A percentile compares a stretch with the other conserved stretches of the same genome.
Evolutionary conservation across 768 basidiomycete species (phyloP).

Genomic region (Xerocomus spinulosus): DNA sequence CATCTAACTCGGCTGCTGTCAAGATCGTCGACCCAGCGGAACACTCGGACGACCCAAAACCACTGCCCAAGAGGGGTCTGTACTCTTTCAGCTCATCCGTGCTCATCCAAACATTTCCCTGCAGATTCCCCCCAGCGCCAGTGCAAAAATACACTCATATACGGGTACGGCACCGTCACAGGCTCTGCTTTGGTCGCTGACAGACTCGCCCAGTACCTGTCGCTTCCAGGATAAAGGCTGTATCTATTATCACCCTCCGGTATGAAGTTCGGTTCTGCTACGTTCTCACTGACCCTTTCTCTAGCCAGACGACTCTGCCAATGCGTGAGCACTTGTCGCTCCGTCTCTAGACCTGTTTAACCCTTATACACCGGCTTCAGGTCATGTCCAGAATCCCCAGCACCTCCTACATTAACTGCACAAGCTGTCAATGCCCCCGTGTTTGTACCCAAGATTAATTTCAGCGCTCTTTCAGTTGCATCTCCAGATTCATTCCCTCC

Average conservation of each 20-base stretch:
- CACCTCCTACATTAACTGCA: conserved; percentile 42
- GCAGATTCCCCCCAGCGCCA: conserved; percentile 70
- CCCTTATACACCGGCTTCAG: conserved; percentile 21
- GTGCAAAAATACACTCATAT: conserved; percentile 88
- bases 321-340: conserved; percentile 28
- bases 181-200: background rate
- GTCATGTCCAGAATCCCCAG: conserved; percentile 43
- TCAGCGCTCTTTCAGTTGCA: conserved; percentile 33
- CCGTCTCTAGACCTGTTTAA: background rate
- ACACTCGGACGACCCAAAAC: conserved; percentile 37
- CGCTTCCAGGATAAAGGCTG: conserved; percentile 86
- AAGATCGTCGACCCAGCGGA: conserved; percentile 64
- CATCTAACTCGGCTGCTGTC: conserved; percentile 60
- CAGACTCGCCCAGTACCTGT: conserved; percentile 53
- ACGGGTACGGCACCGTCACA: conserved; percentile 56
- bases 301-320: conserved; percentile 19
- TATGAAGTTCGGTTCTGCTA: conserved; percentile 25
- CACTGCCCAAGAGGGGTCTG: conserved; percentile 53
- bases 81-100: conserved; percentile 6
- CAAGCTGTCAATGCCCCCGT: conserved; percentile 80
- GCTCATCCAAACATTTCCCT: conserved; percentile 5
- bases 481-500: conserved; percentile 27
- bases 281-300: conserved; percentile 12
- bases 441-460: conserved; percentile 69
- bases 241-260: conserved; percentile 75